A percentile compares a stretch with the other conserved stretches of the same genome.
Conservation (phyloP, 2,329 filamentous ascomycete genomes). For the Paracamarosporium sp. region DNA sequence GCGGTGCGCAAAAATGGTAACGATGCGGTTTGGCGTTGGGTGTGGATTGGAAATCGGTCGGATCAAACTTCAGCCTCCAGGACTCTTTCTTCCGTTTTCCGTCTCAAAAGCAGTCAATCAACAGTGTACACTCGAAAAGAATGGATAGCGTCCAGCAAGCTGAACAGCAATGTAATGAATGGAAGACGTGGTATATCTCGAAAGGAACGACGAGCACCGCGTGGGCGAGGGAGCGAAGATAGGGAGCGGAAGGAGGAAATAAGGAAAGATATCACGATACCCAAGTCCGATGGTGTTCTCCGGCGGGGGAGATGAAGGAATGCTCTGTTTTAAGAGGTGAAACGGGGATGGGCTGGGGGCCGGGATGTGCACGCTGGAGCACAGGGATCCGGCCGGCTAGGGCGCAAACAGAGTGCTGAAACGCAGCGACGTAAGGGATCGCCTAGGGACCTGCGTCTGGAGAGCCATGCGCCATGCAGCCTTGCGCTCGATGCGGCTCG, state of each 20-base stretch:
- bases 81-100: slow-evolving; percentile 24
- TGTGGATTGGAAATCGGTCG: slow-evolving; percentile 9
- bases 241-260: slow-evolving; percentile 24
- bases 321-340: slow-evolving; percentile 44
- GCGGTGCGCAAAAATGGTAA: background rate
- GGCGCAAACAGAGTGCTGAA: slow-evolving; percentile 41
- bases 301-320: slow-evolving; percentile 45
- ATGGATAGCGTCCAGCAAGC: slow-evolving; percentile 24
- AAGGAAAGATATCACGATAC: slow-evolving; percentile 34
- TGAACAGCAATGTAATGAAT: slow-evolving; percentile 31
- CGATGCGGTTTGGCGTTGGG: slow-evolving; percentile 6
- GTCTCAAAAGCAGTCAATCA: slow-evolving; percentile 15
- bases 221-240: slow-evolving; percentile 29
- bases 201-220: slow-evolving; percentile 39
- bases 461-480: slow-evolving; percentile 9
- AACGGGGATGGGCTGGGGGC: slow-evolving; percentile 36
- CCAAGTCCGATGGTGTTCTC: slow-evolving; percentile 33
- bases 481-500: slow-evolving; percentile 1
- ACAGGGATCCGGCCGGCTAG: slow-evolving; percentile 29
- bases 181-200: slow-evolving; percentile 25
- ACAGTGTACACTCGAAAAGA: slow-evolving; percentile 37
- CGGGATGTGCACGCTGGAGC: slow-evolving; percentile 22
- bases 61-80: slow-evolving; percentile 32
- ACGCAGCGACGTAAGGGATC: slow-evolving; percentile 38
- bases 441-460: slow-evolving; percentile 4